A percentile compares a stretch with the other conserved stretches of the same genome.
phyloP scores from a whole-genome alignment of 495 filamentous ascomycete genomes.

The Tuber borchii region DNA sequence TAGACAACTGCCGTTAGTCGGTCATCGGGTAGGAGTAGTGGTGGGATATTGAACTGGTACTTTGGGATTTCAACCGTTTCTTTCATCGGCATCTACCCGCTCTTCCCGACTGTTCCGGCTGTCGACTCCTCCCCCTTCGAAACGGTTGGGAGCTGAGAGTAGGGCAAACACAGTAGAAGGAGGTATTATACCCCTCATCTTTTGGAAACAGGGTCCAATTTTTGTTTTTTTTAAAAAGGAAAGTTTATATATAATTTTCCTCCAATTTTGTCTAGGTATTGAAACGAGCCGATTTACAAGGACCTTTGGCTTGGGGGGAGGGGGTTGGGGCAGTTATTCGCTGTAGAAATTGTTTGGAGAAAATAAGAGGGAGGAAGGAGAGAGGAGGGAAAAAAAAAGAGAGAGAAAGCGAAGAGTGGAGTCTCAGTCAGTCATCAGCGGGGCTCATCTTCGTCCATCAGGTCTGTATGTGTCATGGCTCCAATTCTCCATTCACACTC shows the following conservation, averaged over 20 bases:
- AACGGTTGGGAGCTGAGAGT: constrained; percentile 23
- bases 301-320: neutral
- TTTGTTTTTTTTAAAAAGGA: constrained; percentile 8
- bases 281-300: neutral
- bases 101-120: constrained; percentile 16
- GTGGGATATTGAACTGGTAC: constrained; percentile 1
- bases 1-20: neutral
- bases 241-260: neutral
- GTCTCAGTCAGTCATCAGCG: neutral
- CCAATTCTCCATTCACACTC: constrained; percentile 8
- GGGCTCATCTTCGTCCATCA: constrained; percentile 17
- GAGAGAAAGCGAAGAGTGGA: neutral
- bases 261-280: constrained; percentile 1
- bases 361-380: neutral
- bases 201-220: constrained; percentile 4
- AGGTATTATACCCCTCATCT: neutral
- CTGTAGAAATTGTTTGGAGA: neutral
- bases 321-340: neutral
- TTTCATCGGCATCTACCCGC: constrained; percentile 20
- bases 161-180: neutral
- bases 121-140: constrained; percentile 14
- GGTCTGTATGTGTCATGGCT: constrained; percentile 9
- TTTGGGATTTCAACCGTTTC: constrained; percentile 1
- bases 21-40: constrained; percentile 14
- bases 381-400: neutral